Conservation (phyloP, 1,284 basidiomycete genomes). For the Ceratorhiza oryzae-sativae region DNA sequence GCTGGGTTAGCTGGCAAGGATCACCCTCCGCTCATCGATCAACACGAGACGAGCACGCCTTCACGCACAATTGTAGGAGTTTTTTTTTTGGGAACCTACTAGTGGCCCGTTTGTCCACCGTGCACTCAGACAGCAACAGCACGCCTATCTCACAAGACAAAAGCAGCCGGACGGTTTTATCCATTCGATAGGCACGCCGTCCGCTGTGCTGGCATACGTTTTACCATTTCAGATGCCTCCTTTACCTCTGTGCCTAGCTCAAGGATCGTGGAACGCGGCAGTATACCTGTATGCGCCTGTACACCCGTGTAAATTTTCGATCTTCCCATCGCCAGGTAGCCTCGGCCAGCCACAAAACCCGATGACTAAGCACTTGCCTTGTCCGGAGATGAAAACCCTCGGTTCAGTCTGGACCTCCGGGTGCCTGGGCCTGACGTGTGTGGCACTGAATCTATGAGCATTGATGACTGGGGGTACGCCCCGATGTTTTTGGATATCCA, state of each 20-base stretch:
- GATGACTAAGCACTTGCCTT: conserved; percentile 21
- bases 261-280: background rate
- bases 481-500: background rate
- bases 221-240: background rate
- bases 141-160: background rate
- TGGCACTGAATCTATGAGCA: conserved; percentile 9
- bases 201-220: background rate
- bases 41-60: background rate
- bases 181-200: background rate
- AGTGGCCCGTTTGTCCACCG: background rate
- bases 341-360: background rate
- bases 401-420: conserved; percentile 10
- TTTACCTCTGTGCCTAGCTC: background rate
- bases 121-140: background rate
- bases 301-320: conserved; percentile 9
- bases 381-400: conserved; percentile 16
- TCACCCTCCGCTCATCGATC: background rate
- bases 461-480: background rate
- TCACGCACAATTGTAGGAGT: background rate
- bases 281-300: conserved; percentile 6
- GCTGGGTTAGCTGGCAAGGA: background rate
- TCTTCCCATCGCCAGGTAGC: background rate
- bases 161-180: background rate
- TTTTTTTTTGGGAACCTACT: background rate
- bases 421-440: conserved; percentile 19